Base-by-base conservation (phyloP, 2,329 filamentous ascomycete species). In the Sporothrix luriei region DNA sequence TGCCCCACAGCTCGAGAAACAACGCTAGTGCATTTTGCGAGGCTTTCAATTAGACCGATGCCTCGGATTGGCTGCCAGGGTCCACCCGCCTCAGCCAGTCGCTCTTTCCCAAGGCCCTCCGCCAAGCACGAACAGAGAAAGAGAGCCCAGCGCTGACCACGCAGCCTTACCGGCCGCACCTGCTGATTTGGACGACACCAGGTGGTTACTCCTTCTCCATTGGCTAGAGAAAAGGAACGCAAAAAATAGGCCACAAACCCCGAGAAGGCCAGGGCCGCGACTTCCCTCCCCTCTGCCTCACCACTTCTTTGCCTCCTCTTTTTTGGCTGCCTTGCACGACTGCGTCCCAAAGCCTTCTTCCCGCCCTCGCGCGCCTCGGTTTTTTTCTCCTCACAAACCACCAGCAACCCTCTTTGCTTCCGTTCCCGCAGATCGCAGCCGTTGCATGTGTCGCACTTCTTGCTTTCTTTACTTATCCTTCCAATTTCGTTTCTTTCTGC, bases 51-150 rank as follows among this genome's bases (percentile, higher is more conserved):
- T 43, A 68, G 67, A 48, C 67, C 66, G 66, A 19, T 51, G 66
- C 64, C 38, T 68, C 67, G 71, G 71, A 72, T 72, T 72, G 71
- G 71, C 69, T 71, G 52, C 46, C 21, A 43, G 62, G 65, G 55
- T 40, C 71, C 71, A 72, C 71, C 54, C 49, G 48, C 65, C 46
- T 43, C 69, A 64, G 55, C 64, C 69, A 68, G 55, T 55, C 54
- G 55, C 51, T 24, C 40, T 64, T 68, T 68, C 46, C 67, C 49
- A 49, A 38, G 38, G 19, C 46, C 49, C 29, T 33, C 33, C 33
- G 59, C 33, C 59, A 65, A 65, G 59, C 68, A 57, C 33, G 16
- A 54, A 52, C 33, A 26, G 33, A 48, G 66, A 55, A 57, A 24
- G 52, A 61, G 43, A 61, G 40, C 54, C 68, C 54, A 57, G 49